Base-by-base conservation (phyloP, 2,329 filamentous ascomycete species). In the Fusarium sp. region DNA sequence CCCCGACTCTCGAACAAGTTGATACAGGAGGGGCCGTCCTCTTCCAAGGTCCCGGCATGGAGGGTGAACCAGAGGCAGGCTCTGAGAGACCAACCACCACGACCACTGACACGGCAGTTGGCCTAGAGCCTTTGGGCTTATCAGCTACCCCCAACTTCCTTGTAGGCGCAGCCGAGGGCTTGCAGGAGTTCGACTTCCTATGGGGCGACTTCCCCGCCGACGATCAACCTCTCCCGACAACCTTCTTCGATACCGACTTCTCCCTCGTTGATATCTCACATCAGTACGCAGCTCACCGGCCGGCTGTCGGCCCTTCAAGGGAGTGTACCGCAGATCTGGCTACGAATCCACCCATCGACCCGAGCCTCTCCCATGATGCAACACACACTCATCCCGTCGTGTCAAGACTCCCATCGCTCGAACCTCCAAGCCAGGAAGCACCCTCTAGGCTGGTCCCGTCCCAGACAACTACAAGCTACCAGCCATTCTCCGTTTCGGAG, bases 261-360 rank as follows among this genome's bases (percentile, higher is more conserved):
- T 61, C 64, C 14, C 64, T 66, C 6, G 64, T 66, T 25, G 64
- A 66, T 11, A 52, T 61, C 8, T 61, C 64, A 8, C 64, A 66
- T 25, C 64, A 66, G 31, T 62, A 62, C 42, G 42, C 42, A 33
- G 27, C 50, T n/a, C 25, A 25, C 6, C 50, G 29, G 11, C 18
- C 40, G 11, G n/a, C 4, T 45, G 11, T 6, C 6, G 40, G 40
- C 6, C 20, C 20, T 1, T 45, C 6, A 11, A 45, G 40, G 20
- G 40, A 31, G 1, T 33, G 2, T 25, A 33, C 27, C n/a, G 27
- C 29, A 54, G 50, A 54, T 7, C 10, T 54, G 5, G 2, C 8
- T 8, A n/a, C 50, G 1, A 27, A 54, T 27, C 50, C 18, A 13
- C 50, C 50, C 10, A 33, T 54, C 27, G 50, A 33, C 50, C 50